A percentile compares a stretch with the other conserved stretches of the same genome.
Conservation (phyloP, 2,329 filamentous ascomycete species). For the Grosmannia huntii region DNA sequence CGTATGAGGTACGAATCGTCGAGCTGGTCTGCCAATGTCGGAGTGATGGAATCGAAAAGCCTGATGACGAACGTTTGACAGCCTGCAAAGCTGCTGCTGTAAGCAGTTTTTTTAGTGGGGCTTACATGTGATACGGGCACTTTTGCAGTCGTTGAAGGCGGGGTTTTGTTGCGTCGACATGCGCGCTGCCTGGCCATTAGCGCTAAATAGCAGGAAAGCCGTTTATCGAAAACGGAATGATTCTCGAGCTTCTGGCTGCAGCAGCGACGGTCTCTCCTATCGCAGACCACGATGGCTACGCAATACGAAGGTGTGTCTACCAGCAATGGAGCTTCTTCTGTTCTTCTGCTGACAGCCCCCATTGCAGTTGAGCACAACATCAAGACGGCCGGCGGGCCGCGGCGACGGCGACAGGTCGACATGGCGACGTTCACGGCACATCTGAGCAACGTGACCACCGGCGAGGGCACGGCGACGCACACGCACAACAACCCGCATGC, state of each 20-base stretch:
- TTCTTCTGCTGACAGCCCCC: background rate
- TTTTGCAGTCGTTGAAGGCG: background rate
- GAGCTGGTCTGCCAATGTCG: too few relatives aligned
- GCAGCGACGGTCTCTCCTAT: background rate
- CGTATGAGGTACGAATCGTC: too few relatives aligned
- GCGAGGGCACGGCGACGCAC: constrained; percentile 11
- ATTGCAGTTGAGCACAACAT: constrained; percentile 54
- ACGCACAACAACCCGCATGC: constrained; percentile 39
- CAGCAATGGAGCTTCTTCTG: background rate
- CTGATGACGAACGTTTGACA: background rate
- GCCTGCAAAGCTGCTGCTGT: background rate
- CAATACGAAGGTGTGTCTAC: constrained; percentile 39
- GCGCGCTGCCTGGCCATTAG: background rate
- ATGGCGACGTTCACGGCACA: constrained; percentile 51
- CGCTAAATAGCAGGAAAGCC: background rate
- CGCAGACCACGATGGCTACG: constrained; percentile 32
- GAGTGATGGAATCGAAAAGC: background rate
- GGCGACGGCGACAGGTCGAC: constrained; percentile 41
- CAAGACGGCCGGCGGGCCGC: constrained; percentile 27
- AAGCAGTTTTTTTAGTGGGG: background rate
- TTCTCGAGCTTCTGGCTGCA: background rate
- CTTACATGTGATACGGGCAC: background rate
- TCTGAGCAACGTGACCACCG: constrained; percentile 37
- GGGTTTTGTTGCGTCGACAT: constrained; percentile 1
- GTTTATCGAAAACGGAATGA: background rate